phyloP scores from a whole-genome alignment of 495 filamentous ascomycete genomes.

The Trichoderma orchidacearum region DNA sequence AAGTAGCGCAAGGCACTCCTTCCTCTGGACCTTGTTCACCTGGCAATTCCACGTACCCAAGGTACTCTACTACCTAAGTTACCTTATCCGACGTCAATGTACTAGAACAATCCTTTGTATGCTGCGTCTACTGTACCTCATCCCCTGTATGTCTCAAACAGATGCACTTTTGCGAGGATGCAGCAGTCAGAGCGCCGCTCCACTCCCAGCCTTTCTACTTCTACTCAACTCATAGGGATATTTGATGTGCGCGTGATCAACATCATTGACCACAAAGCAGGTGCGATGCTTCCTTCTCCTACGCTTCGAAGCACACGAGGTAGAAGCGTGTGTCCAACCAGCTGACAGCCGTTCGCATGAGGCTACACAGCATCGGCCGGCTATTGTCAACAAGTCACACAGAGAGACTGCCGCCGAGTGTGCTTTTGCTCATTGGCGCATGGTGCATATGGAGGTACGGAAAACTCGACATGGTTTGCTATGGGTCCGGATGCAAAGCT shows the following conservation, averaged over 20 bases:
- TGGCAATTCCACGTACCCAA: too few species aligned
- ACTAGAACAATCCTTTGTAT: background rate
- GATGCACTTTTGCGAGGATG: background rate
- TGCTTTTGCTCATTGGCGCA: background rate
- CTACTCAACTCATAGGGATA: too few species aligned
- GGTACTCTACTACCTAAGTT: too few species aligned
- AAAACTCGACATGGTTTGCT: background rate
- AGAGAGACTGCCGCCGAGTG: background rate
- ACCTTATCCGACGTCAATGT: too few species aligned
- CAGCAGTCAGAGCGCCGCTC: background rate
- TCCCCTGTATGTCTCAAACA: background rate
- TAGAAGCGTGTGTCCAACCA: background rate
- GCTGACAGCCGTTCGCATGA: background rate
- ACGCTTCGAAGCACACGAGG: background rate
- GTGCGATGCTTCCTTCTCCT: background rate
- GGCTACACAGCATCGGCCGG: background rate
- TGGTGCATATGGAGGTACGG: background rate
- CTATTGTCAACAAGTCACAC: background rate
- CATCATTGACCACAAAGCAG: too few species aligned
- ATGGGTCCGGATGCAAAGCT: background rate
- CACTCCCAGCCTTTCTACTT: too few species aligned
- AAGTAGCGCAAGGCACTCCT: too few species aligned
- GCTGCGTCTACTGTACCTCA: background rate
- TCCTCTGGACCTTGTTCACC: too few species aligned
- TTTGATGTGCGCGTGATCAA: background rate